phyloP scores from a whole-genome alignment of 148 eudicot genomes.

The Nyssa sinensis region DNA sequence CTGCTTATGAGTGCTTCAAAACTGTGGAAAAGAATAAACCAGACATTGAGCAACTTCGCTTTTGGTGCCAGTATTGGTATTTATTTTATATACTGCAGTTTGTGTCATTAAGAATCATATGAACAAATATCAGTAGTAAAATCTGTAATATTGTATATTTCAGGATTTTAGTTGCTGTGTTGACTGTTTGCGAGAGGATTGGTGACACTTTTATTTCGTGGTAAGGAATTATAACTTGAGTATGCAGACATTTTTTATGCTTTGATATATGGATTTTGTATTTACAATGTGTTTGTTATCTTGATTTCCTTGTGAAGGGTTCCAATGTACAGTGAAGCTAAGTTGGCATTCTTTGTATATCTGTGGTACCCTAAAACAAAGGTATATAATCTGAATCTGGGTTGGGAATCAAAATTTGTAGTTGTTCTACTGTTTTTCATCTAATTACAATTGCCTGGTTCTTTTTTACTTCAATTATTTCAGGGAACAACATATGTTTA shows the following conservation, averaged over 20 bases:
- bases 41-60: constrained; percentile 86
- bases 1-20: constrained; percentile 91
- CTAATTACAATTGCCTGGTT: background rate
- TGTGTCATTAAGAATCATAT: background rate
- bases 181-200: constrained; percentile 81
- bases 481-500: constrained; percentile 93
- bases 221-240: constrained; percentile 33
- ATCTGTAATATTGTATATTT: constrained; percentile 4
- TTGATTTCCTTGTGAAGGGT: constrained; percentile 53
- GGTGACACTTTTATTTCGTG: constrained; percentile 88
- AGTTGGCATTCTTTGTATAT: constrained; percentile 80
- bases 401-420: constrained; percentile 5
- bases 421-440: constrained; percentile 8
- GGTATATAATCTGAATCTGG: constrained; percentile 33
- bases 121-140: background rate
- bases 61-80: constrained; percentile 99
- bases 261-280: constrained; percentile 4
- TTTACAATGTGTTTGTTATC: constrained; percentile 6
- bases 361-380: constrained; percentile 89
- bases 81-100: background rate
- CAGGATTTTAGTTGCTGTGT: constrained; percentile 87
- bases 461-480: constrained; percentile 10
- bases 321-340: constrained; percentile 97
- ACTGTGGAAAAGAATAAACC: constrained; percentile 88
- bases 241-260: background rate